Conservation (phyloP, 2,329 filamentous ascomycete genomes). For the Chaetomiaceae sp. region DNA sequence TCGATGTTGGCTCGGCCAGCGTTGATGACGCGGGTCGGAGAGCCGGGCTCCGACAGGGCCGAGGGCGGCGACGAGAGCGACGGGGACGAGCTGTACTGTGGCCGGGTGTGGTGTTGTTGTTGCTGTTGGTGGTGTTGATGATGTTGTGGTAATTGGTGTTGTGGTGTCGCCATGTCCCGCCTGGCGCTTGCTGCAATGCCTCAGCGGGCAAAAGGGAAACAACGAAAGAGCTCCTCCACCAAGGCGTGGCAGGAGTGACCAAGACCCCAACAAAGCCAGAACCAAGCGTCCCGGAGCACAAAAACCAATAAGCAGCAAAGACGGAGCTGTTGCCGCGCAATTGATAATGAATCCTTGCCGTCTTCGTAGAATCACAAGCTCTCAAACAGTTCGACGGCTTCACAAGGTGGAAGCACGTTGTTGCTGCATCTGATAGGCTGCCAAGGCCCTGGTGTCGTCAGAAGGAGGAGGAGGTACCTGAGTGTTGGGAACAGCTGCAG, state of each 20-base stretch:
- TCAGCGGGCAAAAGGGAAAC: conserved; percentile 1
- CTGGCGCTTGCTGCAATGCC: conserved; percentile 15
- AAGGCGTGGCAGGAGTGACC: neutral
- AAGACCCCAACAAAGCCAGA: conserved; percentile 4
- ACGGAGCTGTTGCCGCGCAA: no score
- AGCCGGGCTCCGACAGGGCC: conserved; percentile 44
- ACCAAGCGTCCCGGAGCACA: neutral
- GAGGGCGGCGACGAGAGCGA: conserved; percentile 48
- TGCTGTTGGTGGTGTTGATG: conserved; percentile 26
- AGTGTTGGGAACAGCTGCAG: conserved; percentile 1
- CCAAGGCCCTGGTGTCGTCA: neutral
- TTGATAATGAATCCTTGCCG: no score
- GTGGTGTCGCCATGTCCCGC: conserved; percentile 31
- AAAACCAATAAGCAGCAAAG: neutral
- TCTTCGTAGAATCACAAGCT: no score
- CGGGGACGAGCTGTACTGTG: conserved; percentile 42
- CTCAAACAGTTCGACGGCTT: no score
- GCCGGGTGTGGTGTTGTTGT: conserved; percentile 10
- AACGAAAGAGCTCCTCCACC: neutral
- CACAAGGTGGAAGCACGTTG: no score
- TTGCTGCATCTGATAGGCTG: conserved; percentile 12
- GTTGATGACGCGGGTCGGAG: conserved; percentile 35
- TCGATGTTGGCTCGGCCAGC: conserved; percentile 32
- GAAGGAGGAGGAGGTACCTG: conserved; percentile 1
- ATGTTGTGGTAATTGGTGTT: conserved; percentile 27